These are phyloP conservation scores for Lichtheimia ramosa DNA, from an alignment of 371 early-diverging fungal species.

Conservation along the genomic window DNA sequence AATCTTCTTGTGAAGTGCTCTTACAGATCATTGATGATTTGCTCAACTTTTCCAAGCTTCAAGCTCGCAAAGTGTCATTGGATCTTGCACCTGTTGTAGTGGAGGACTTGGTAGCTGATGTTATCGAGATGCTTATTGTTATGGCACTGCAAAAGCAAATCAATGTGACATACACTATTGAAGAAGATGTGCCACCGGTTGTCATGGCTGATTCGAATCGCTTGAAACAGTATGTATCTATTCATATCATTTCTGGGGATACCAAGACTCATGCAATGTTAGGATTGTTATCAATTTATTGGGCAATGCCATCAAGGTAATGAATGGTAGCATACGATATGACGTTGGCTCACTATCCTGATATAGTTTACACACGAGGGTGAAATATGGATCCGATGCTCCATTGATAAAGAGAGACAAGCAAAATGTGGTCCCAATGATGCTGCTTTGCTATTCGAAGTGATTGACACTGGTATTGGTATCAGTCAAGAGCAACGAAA, in stretches of 20 bases:
- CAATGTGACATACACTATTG: constrained; percentile 45
- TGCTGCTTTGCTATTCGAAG: constrained; percentile 31
- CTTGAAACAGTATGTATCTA: constrained; percentile 32
- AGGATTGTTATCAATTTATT: constrained; percentile 40
- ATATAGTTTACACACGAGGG: constrained; percentile 58
- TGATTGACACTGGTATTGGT: constrained; percentile 57
- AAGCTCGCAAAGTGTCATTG: constrained; percentile 60
- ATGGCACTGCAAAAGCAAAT: constrained; percentile 54
- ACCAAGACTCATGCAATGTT: background rate
- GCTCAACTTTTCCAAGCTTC: constrained; percentile 63
- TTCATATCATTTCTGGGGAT: background rate
- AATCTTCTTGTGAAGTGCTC: constrained; percentile 60
- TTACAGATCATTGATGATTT: constrained; percentile 64
- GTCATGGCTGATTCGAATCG: constrained; percentile 53
- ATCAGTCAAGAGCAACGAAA: constrained; percentile 56
- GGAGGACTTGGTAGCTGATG: constrained; percentile 56
- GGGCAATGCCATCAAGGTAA: constrained; percentile 40
- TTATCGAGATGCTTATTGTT: constrained; percentile 53
- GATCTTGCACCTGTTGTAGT: constrained; percentile 50
- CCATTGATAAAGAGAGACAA: constrained; percentile 22
- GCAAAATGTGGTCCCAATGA: constrained; percentile 10
- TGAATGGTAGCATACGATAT: no score
- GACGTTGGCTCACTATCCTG: background rate
- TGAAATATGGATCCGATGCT: constrained; percentile 45
- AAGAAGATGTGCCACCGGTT: constrained; percentile 31